Base-by-base conservation (phyloP, 495 filamentous ascomycete genomes). In the Aspergillus avenaceus region DNA sequence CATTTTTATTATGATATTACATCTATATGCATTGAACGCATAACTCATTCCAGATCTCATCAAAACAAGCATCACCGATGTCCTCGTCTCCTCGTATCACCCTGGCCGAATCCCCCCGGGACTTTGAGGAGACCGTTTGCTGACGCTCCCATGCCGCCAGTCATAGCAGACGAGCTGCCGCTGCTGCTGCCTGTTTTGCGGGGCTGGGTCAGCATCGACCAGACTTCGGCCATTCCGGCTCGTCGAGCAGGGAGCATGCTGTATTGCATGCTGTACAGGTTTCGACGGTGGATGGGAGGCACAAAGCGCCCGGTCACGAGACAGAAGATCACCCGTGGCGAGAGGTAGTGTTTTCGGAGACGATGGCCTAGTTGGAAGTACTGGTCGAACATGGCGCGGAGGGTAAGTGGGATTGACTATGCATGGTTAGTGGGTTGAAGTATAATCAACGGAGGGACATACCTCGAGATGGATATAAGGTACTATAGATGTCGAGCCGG, bases 251-350 rank as follows among this genome's bases (percentile, higher is more conserved):
- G 93, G 25, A 99, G 75, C 95, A 97, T 97, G 71, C 88, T 93
- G 69, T 99, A 99, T 69, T 99, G 93, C 59, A 99, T 83, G 50
- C 88, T 91, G 69, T 99, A 99, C 37, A 99, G 75, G 61, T 90
- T 95, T 61, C 91, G 90, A 8, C 93, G 79, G 64, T 96, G 90
- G 27, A 99, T 92, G 0, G 95, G 92, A 5, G 89, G 89, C 21
- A 86, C 88, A 53, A 96, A 96, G 42, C 84, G 86, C 51, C 93
- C 93, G 1, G 90, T 96, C 23, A 90, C 73, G 2, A 99, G 81
- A 48, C 88, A 91, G 45, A 93, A 78, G 44, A 97, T 80, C 16
- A 99, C 95, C 13, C 83, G 78, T 0, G 90, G 90, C 0, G 89
- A 90, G 26, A 96, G 75, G 66, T 99, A 99, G 67, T 99, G 93